These are phyloP conservation scores for Myriosclerotinia scirpicola DNA, from an alignment of 2,329 filamentous ascomycete species.

Conservation along the genomic window DNA sequence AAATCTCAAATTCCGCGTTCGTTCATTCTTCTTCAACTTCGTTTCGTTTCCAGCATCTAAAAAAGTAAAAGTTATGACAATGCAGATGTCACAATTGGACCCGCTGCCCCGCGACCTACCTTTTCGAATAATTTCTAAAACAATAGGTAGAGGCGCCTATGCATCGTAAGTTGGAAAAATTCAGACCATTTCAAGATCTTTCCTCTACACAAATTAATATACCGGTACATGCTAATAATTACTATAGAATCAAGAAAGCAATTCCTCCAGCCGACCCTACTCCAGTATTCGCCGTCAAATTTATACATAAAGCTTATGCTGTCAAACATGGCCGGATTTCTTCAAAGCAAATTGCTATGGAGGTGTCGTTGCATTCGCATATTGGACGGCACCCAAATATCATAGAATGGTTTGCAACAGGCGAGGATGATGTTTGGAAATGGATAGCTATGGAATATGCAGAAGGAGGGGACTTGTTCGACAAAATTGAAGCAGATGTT, in stretches of 20 bases:
- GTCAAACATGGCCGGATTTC: slow-evolving; percentile 84
- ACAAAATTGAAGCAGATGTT: slow-evolving; percentile 98
- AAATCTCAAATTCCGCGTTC: too few relatives aligned
- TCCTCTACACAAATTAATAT: background rate
- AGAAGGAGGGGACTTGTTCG: slow-evolving; percentile 92
- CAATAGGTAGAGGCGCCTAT: slow-evolving; percentile 94
- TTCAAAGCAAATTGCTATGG: slow-evolving; percentile 85
- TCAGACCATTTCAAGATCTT: background rate
- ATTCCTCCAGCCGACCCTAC: slow-evolving; percentile 65
- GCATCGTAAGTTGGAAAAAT: slow-evolving; percentile 67
- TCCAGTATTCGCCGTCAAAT: slow-evolving; percentile 94
- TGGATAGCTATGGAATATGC: slow-evolving; percentile 99
- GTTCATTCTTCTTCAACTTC: background rate
- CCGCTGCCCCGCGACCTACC: slow-evolving; percentile 82
- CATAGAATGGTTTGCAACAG: slow-evolving; percentile 86
- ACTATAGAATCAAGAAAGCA: slow-evolving; percentile 71
- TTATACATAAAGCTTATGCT: slow-evolving; percentile 97
- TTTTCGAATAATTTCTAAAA: slow-evolving; percentile 93
- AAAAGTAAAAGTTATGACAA: slow-evolving; percentile 39
- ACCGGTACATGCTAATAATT: slow-evolving; percentile 24
- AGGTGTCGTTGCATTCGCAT: slow-evolving; percentile 85
- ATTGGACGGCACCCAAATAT: slow-evolving; percentile 90
- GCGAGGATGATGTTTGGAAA: slow-evolving; percentile 82
- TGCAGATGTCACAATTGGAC: slow-evolving; percentile 78
- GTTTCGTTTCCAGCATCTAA: background rate